A percentile compares a stretch with the other conserved stretches of the same genome.
Evolutionary conservation across 164 flowering plant species (phyloP).

Genomic region (Vitis cinerea): DNA sequence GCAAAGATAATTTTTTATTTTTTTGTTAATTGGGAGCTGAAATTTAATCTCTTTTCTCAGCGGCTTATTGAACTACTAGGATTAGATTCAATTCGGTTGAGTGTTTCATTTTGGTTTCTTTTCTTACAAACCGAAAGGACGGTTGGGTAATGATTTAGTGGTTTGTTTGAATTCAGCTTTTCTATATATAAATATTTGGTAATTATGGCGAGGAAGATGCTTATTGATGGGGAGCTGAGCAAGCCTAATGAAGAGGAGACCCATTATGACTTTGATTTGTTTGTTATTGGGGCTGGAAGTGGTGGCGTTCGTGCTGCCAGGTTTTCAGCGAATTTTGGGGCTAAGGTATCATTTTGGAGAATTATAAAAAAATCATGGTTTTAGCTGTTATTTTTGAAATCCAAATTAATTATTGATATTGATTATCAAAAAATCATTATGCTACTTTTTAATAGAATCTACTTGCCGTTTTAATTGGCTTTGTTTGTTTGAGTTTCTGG

Average conservation of each 20-base stretch:
- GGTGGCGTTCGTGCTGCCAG: constrained; percentile 97
- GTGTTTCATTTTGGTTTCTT: too few species aligned
- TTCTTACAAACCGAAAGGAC: too few species aligned
- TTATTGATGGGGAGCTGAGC: constrained; percentile 58
- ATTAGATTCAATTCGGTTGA: too few species aligned
- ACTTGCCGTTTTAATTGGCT: too few species aligned
- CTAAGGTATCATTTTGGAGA: constrained; percentile 50
- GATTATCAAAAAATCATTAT: too few species aligned
- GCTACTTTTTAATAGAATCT: too few species aligned
- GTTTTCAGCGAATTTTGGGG: constrained; percentile 80
- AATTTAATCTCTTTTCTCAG: too few species aligned
- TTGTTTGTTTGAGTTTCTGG: too few species aligned
- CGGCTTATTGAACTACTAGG: too few species aligned
- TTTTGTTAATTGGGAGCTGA: too few species aligned
- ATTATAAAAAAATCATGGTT: neutral
- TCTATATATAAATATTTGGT: neutral
- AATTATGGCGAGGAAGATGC: constrained; percentile 81
- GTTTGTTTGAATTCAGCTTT: constrained; percentile 12
- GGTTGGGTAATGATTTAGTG: neutral
- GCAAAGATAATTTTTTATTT: too few species aligned
- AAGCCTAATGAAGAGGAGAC: constrained; percentile 30
- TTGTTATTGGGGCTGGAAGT: constrained; percentile 95
- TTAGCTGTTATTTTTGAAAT: neutral
- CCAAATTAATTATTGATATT: too few species aligned
- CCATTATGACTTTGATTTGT: constrained; percentile 80